These are phyloP conservation scores for Bryopsis sp. DNA, from an alignment of 139 green algal genomes.

Conservation along the genomic window DNA sequence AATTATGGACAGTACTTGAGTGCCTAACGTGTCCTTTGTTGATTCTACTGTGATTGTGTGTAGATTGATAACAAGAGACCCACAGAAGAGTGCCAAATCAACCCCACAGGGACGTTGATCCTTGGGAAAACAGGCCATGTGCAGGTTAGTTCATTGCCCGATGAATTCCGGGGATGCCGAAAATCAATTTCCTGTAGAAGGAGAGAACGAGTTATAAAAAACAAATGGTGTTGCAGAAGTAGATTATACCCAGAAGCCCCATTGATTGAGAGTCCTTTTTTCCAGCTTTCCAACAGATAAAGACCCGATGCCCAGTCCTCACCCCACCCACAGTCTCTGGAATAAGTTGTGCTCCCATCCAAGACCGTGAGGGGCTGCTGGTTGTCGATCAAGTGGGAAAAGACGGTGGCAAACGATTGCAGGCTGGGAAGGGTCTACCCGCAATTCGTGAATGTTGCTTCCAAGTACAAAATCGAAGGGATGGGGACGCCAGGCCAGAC, in stretches of 20 bases:
- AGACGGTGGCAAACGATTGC: not conserved
- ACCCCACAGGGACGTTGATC: not conserved
- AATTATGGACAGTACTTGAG: too few relatives aligned
- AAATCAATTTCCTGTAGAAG: too few relatives aligned
- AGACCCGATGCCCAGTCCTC: not conserved
- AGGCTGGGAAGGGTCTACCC: not conserved
- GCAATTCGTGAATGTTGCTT: not conserved
- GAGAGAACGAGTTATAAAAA: too few relatives aligned
- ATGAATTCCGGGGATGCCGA: too few relatives aligned
- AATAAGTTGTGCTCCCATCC: not conserved
- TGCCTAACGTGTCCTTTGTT: too few relatives aligned
- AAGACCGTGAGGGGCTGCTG: not conserved
- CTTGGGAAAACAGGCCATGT: not conserved
- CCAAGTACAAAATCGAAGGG: not conserved
- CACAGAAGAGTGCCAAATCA: not conserved
- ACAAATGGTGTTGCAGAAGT: too few relatives aligned
- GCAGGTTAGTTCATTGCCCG: not conserved
- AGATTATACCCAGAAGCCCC: too few relatives aligned
- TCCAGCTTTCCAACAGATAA: not conserved
- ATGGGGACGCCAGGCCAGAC: not conserved
- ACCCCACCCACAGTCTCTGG: not conserved
- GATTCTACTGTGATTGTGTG: too few relatives aligned
- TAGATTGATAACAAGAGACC: not conserved
- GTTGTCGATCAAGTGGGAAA: not conserved
- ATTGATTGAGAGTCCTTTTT: too few relatives aligned